A percentile compares a stretch with the other conserved stretches of the same genome.
phyloP scores from a whole-genome alignment of 108 stramenopile species.

The Nitzschia putrida region DNA sequence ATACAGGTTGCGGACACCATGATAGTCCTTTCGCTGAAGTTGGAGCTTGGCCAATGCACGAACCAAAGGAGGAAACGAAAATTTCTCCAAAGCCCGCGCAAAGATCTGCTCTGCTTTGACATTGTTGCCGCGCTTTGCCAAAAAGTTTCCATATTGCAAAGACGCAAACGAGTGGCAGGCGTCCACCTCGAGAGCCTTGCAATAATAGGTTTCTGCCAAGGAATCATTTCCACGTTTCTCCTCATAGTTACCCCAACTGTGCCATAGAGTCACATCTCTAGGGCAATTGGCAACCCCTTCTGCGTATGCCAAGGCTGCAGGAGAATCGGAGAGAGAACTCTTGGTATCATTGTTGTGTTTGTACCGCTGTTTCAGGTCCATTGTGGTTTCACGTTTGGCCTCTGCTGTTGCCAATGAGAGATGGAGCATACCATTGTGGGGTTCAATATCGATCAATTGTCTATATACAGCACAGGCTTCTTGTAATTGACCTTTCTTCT shows the following conservation, averaged over 20 bases:
- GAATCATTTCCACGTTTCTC: constrained; percentile 49
- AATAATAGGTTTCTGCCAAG: constrained; percentile 57
- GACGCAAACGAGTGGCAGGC: constrained; percentile 75
- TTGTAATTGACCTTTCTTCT: constrained; percentile 51
- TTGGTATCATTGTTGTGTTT: background rate
- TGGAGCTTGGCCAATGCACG: constrained; percentile 71
- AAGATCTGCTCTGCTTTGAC: constrained; percentile 53
- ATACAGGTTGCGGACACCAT: constrained; percentile 59
- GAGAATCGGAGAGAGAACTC: constrained; percentile 2
- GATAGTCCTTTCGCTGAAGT: constrained; percentile 30
- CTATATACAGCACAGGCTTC: constrained; percentile 46
- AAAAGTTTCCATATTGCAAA: constrained; percentile 75
- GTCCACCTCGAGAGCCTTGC: constrained; percentile 65
- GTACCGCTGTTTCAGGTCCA: background rate
- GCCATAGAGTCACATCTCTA: constrained; percentile 65
- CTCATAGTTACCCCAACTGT: constrained; percentile 83
- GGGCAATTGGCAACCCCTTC: constrained; percentile 65
- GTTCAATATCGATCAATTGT: constrained; percentile 56
- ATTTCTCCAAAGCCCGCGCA: constrained; percentile 43
- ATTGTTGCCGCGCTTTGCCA: constrained; percentile 19
- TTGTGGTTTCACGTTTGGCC: constrained; percentile 46
- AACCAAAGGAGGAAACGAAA: constrained; percentile 65
- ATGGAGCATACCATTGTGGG: constrained; percentile 68
- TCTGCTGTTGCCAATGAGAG: constrained; percentile 69
- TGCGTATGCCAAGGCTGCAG: constrained; percentile 58